Evolutionary conservation across 2,329 filamentous ascomycete genomes (phyloP), one percentile per base, ranked within the genome.

Genomic region (Botryotinia calthae): DNA sequence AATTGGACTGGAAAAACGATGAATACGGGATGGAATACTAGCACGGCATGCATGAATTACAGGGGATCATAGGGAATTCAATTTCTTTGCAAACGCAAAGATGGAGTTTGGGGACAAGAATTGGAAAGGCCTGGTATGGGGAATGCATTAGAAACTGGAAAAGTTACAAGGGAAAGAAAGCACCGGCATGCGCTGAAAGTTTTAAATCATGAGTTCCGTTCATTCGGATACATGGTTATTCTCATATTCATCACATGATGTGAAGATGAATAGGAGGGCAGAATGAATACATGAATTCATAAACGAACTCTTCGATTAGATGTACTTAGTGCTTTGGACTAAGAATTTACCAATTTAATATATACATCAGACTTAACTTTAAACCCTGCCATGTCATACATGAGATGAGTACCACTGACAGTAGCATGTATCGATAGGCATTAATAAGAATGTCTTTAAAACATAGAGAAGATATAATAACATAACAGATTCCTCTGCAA

Each of bases 61-160:
- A 62, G 34, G 58, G 58, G 28, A 42, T 31, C 28, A 31, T 25
- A 68, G 18, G 65, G 37, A n/a, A 25, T 31, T 31, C 25, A 31
- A 31, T 42, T 56, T 56, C 37, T 68, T 42, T 56, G n/a, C 22
- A 37, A 28, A 56, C 2, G 51, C 65, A 68, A 68, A n/a, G 10
- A 42, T 68, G 65, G 65, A 42, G 65, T 68, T 56, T 42, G 28
- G 48, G 65, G 18, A 42, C 16, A 16, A 68, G 18, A 56, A 28
- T 44, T 9, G n/a, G 65, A 31, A 68, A 37, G 48, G 18, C 6
- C 14, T 14, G 51, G n/a, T 56, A 56, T 25, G 16, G 34, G n/a
- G 8, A 28, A 42, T 68, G 34, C 48, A 68, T 68, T 56, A 56
- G 48, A 56, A 42, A 68, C 42, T 25, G 34, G 37, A 42, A 68